Evolutionary conservation across 2,329 filamentous ascomycete genomes (phyloP).

Genomic region (Dryadomyces quercivorus): DNA sequence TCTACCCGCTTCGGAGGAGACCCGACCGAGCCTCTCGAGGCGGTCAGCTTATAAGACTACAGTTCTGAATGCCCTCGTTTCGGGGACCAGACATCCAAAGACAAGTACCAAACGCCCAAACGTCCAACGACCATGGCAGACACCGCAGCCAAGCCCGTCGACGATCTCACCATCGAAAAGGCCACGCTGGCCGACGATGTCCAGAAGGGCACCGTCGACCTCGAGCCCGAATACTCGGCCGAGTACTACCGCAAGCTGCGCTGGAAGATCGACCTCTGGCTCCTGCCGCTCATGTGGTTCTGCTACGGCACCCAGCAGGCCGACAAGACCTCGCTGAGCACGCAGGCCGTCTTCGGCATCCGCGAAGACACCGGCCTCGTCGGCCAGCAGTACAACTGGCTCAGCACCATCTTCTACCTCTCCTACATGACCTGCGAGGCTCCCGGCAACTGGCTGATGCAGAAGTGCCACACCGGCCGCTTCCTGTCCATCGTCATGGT

Average conservation of each 20-base stretch:
- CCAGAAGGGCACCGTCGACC: not conserved
- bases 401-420: constrained; percentile 24
- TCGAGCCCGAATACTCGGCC: constrained; percentile 1
- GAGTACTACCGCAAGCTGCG: constrained; percentile 5
- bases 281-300: constrained; percentile 27
- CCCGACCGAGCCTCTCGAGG: too few relatives aligned
- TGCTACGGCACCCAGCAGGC: constrained; percentile 37
- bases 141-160: too few relatives aligned
- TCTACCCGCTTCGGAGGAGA: too few relatives aligned
- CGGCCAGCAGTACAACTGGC: constrained; percentile 15
- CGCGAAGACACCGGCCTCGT: constrained; percentile 16
- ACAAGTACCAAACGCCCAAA: too few relatives aligned
- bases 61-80: too few relatives aligned
- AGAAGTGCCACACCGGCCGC: constrained; percentile 16
- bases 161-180: too few relatives aligned
- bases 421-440: constrained; percentile 20
- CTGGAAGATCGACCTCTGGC: constrained; percentile 5
- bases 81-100: too few relatives aligned
- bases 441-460: constrained; percentile 19
- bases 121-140: too few relatives aligned
- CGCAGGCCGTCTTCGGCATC: constrained; percentile 27
- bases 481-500: constrained; percentile 17
- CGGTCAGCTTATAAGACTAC: too few relatives aligned
- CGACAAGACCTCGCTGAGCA: constrained; percentile 31
- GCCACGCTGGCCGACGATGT: too few relatives aligned